These are phyloP conservation scores for Quillaja saponaria DNA, from an alignment of 306 rosid species.

Conservation along the genomic window DNA sequence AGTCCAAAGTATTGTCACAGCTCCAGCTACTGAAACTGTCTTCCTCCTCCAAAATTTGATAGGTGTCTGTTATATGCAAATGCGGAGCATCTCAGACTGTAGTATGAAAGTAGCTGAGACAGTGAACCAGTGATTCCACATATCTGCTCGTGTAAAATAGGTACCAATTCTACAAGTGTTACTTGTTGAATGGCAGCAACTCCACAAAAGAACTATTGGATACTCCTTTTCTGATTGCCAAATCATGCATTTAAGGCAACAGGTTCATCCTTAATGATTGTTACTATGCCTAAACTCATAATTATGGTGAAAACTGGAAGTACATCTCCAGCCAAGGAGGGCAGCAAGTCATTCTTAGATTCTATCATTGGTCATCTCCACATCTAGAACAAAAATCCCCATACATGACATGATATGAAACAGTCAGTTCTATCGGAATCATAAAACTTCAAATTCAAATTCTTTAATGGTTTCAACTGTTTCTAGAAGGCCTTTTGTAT, in stretches of 20 bases:
- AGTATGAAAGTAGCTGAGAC: not conserved
- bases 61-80: not conserved
- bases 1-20: not conserved
- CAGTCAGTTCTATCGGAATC: not conserved
- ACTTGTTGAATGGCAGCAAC: not conserved
- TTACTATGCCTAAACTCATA: not conserved
- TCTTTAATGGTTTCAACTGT: not conserved
- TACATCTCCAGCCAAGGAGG: not conserved
- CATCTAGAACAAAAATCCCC: slow-evolving; percentile 10
- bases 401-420: slow-evolving; percentile 1
- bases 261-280: slow-evolving; percentile 2
- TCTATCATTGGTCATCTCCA: slow-evolving; percentile 15
- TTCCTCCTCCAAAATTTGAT: slow-evolving; percentile 3
- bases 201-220: slow-evolving; percentile 8
- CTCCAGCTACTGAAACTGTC: not conserved
- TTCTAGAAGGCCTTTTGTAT: not conserved
- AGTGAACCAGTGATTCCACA: not conserved
- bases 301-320: slow-evolving; percentile 3
- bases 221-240: slow-evolving; percentile 8
- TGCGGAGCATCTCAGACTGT: not conserved
- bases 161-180: not conserved
- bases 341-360: slow-evolving; percentile 6
- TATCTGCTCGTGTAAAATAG: not conserved
- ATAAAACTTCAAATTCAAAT: not conserved
- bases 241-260: slow-evolving; percentile 9